These are phyloP conservation scores for Sporothrix inflata DNA, from an alignment of 2,329 filamentous ascomycete species.

Conservation along the genomic window DNA sequence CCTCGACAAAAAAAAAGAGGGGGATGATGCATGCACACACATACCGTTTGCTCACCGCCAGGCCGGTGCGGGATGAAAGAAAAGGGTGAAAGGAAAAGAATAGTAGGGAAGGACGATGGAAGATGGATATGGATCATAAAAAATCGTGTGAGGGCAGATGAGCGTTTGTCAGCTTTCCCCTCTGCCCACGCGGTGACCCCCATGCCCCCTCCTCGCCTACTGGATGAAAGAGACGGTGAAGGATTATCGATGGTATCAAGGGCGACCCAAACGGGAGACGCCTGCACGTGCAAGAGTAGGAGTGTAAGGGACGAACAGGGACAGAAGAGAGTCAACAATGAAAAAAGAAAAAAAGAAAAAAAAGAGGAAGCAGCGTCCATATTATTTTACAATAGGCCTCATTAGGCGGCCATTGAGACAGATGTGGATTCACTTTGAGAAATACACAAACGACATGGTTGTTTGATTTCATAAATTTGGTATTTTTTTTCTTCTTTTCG, in stretches of 20 bases:
- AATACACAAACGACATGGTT: neutral
- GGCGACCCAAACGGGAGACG: too few relatives aligned
- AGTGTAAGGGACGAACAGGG: too few relatives aligned
- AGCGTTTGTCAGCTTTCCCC: neutral
- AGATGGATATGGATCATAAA: neutral
- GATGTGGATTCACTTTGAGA: neutral
- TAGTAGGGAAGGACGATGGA: neutral
- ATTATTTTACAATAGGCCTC: too few relatives aligned
- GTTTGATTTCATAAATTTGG: conserved; percentile 25
- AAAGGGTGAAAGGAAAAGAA: neutral
- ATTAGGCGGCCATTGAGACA: too few relatives aligned
- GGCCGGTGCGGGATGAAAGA: neutral
- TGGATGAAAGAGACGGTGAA: conserved; percentile 4
- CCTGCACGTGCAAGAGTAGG: too few relatives aligned
- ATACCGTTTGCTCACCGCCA: conserved; percentile 5
- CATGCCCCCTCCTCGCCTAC: neutral
- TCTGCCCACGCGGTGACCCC: neutral
- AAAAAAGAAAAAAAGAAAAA: too few relatives aligned
- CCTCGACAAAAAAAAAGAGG: neutral
- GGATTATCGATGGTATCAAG: neutral
- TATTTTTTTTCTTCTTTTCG: conserved; percentile 27
- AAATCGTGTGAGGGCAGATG: neutral
- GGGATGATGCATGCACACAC: neutral
- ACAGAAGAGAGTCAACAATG: neutral
- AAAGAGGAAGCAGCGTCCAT: too few relatives aligned